Evolutionary conservation across 331 rosid species (phyloP).

Genomic region (Erythrophleum ivorense): DNA sequence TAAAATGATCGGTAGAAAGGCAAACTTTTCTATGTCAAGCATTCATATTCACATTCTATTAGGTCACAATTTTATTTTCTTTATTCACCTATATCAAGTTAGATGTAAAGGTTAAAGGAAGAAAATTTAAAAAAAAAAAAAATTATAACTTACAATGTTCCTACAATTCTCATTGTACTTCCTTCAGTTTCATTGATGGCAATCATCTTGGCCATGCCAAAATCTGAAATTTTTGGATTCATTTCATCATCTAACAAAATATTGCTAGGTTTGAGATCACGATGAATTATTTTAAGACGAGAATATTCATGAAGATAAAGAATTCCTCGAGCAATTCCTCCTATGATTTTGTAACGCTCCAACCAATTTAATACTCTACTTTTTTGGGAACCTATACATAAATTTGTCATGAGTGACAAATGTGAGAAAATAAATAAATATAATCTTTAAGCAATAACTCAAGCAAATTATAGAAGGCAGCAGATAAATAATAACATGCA

Average conservation of each 20-base stretch:
- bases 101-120: background rate
- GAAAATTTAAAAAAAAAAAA: too few species aligned
- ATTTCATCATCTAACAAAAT: background rate
- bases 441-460: background rate
- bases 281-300: background rate
- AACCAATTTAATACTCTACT: background rate
- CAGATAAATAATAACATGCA: background rate
- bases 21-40: background rate
- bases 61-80: background rate
- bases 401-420: background rate
- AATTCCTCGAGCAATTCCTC: background rate
- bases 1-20: background rate
- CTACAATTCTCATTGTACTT: background rate
- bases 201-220: background rate
- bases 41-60: background rate
- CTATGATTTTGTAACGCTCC: background rate
- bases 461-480: too few species aligned
- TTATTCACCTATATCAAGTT: background rate
- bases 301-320: slow-evolving; percentile 1
- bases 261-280: background rate
- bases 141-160: background rate
- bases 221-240: slow-evolving; percentile 4
- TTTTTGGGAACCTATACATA: background rate
- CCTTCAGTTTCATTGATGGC: background rate
- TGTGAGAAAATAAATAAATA: background rate